A percentile compares a stretch with the other conserved stretches of the same genome.
Evolutionary conservation across 2,329 filamentous ascomycete genomes (phyloP).

Genomic region (Penicillium capsulatum): DNA sequence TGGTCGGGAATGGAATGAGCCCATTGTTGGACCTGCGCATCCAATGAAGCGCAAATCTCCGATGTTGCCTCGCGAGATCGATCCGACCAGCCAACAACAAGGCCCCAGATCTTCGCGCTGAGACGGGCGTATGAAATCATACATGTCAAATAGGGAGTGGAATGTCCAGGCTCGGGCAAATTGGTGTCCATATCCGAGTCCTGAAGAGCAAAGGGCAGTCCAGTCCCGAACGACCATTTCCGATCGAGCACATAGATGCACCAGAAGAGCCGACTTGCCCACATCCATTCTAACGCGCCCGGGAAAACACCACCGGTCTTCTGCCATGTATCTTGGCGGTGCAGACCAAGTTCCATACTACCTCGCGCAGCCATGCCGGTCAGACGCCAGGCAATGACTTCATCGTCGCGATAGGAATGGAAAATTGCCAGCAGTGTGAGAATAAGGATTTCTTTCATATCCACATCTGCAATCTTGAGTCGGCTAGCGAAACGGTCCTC

Average conservation of each 20-base stretch:
- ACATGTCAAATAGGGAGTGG: conserved; percentile 43
- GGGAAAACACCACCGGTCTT: conserved; percentile 35
- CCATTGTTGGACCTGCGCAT: conserved; percentile 46
- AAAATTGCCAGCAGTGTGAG: conserved; percentile 34
- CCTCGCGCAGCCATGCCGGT: conserved; percentile 48
- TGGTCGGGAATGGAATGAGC: conserved; percentile 45
- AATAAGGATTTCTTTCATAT: conserved; percentile 38
- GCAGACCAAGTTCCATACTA: conserved; percentile 48
- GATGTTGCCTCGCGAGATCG: conserved; percentile 32
- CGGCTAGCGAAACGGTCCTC: conserved; percentile 34
- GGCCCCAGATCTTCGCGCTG: conserved; percentile 47
- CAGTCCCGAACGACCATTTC: conserved; percentile 52
- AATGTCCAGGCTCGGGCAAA: conserved; percentile 42
- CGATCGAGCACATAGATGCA: conserved; percentile 51
- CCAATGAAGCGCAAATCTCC: conserved; percentile 41
- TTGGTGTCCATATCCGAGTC: conserved; percentile 50
- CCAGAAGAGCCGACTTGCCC: conserved; percentile 46
- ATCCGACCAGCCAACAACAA: conserved; percentile 39
- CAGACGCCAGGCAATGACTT: conserved; percentile 48
- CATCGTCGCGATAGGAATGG: conserved; percentile 46
- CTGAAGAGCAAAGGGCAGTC: conserved; percentile 48
- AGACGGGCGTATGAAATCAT: conserved; percentile 49
- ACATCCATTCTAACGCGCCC: conserved; percentile 35
- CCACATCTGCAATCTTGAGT: conserved; percentile 35
- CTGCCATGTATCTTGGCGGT: conserved; percentile 44